Percentiles rank a stretch among this genome's conserved stretches.
phyloP scores from a whole-genome alignment of 2,329 filamentous ascomycete genomes.

The Penicillium sp. region DNA sequence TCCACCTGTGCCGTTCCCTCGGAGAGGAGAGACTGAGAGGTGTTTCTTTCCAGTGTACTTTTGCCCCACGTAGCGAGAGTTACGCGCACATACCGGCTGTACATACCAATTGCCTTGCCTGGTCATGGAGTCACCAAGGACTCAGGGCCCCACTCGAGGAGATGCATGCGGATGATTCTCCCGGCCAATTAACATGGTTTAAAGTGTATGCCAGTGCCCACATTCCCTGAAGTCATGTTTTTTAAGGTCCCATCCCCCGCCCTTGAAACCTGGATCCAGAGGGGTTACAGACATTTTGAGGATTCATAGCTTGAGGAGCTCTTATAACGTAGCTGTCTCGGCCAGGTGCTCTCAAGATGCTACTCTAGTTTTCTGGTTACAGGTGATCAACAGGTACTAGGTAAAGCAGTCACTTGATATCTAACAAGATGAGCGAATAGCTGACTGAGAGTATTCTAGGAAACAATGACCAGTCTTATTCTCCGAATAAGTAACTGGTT shows the following conservation, averaged over 20 bases:
- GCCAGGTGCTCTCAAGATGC: neutral
- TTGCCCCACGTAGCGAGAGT: no score
- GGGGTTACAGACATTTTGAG: neutral
- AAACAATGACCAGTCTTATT: neutral
- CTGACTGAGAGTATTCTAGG: neutral
- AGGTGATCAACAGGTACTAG: neutral
- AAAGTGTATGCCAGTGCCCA: neutral
- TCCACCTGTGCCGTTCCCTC: neutral
- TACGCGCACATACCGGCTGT: no score
- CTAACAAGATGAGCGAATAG: neutral
- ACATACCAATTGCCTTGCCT: no score
- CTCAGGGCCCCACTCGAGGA: neutral
- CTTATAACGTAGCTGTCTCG: neutral
- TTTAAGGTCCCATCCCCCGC: neutral
- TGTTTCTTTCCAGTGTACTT: no score
- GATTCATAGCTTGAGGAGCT: neutral
- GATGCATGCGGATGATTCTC: neutral
- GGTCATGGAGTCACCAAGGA: neutral
- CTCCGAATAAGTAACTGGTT: neutral
- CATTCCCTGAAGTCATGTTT: neutral
- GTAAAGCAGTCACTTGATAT: neutral
- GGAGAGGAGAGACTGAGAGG: no score
- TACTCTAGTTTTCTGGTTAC: no score
- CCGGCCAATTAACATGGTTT: neutral
- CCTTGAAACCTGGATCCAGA: neutral